These are phyloP conservation scores for Pleodorina starrii DNA, from an alignment of 139 green algal species.

Conservation along the genomic window DNA sequence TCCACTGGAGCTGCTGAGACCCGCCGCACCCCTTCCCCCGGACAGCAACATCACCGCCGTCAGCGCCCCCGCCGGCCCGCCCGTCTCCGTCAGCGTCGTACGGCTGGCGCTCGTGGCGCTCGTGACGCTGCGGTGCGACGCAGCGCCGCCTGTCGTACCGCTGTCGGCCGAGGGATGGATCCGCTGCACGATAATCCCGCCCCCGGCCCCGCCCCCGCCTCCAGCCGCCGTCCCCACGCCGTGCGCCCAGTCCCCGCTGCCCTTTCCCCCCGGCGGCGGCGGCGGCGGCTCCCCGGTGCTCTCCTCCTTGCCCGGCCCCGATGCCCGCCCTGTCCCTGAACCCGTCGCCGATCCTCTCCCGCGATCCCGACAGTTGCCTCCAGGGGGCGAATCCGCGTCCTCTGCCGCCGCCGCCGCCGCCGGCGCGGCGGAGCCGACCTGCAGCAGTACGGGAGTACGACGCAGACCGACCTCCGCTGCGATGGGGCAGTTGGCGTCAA, in stretches of 20 bases:
- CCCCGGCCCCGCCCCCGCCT: not conserved
- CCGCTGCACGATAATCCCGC: not conserved
- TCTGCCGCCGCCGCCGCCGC: too few species aligned
- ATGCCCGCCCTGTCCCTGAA: not conserved
- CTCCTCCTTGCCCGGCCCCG: not conserved
- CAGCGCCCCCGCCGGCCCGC: not conserved
- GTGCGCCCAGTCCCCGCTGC: not conserved
- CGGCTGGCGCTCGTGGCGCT: not conserved
- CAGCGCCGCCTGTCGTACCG: not conserved
- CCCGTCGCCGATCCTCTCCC: too few species aligned
- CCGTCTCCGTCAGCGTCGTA: not conserved
- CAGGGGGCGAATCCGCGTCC: too few species aligned
- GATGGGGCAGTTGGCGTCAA: not conserved
- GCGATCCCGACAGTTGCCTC: too few species aligned
- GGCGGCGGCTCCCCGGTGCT: not conserved
- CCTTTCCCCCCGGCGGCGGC: not conserved
- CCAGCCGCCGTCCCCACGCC: not conserved
- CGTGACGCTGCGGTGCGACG: not conserved
- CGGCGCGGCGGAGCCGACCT: too few species aligned
- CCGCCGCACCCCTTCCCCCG: not conserved
- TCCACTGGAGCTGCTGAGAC: not conserved
- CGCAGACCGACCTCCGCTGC: conserved; percentile 10
- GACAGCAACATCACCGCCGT: too few species aligned
- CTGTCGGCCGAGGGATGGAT: not conserved
- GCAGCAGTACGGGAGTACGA: too few species aligned